phyloP scores from a whole-genome alignment of 768 basidiomycete genomes.

The Auricularia sp. region DNA sequence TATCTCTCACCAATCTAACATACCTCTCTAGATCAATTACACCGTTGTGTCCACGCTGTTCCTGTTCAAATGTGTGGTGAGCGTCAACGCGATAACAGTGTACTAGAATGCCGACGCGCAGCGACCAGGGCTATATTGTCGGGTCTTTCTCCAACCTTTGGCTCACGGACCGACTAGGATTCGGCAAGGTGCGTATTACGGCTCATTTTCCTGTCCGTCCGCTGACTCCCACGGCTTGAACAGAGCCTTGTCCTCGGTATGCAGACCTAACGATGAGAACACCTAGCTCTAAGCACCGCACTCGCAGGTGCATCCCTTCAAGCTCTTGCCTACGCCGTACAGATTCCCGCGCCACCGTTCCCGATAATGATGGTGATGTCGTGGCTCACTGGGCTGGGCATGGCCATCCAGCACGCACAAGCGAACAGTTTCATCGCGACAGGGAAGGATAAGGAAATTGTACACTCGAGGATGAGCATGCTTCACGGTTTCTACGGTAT shows the following conservation, averaged over 20 bases:
- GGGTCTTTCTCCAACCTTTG: constrained; percentile 4
- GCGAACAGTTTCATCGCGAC: constrained; percentile 60
- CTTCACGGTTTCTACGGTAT: constrained; percentile 56
- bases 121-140: constrained; percentile 5
- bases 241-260: background rate
- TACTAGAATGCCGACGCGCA: background rate
- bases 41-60: constrained; percentile 6
- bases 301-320: constrained; percentile 32
- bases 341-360: constrained; percentile 50
- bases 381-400: constrained; percentile 39
- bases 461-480: constrained; percentile 58
- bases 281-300: background rate
- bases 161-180: constrained; percentile 8
- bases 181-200: constrained; percentile 7
- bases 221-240: background rate
- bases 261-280: background rate
- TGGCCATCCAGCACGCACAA: constrained; percentile 54
- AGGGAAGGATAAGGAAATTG: constrained; percentile 42
- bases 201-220: background rate
- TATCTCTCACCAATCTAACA: background rate
- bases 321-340: constrained; percentile 42
- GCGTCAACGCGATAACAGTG: background rate
- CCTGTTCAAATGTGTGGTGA: constrained; percentile 1
- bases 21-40: constrained; percentile 1
- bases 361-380: constrained; percentile 46